phyloP scores from a whole-genome alignment of 2,329 filamentous ascomycete genomes.

The Ophiostoma ips region DNA sequence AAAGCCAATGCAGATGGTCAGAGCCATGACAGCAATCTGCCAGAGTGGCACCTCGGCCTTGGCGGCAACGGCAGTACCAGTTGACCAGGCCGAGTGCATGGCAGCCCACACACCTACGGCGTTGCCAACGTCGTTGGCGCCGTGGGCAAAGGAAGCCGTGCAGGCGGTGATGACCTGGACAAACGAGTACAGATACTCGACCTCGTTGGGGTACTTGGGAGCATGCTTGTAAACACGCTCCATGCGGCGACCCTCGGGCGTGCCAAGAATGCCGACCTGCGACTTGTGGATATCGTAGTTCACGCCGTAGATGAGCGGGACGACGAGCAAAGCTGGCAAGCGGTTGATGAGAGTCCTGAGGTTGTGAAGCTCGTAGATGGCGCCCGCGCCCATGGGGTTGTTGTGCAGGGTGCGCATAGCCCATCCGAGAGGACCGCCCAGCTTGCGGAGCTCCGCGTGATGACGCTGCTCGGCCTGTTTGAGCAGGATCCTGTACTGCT shows the following conservation, averaged over 20 bases:
- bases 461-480: conserved; percentile 43
- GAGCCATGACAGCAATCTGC: conserved; percentile 58
- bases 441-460: conserved; percentile 48
- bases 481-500: conserved; percentile 48
- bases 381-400: conserved; percentile 58
- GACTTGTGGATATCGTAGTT: conserved; percentile 74
- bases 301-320: conserved; percentile 54
- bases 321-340: conserved; percentile 52
- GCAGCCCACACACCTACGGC: conserved; percentile 56
- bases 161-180: conserved; percentile 54
- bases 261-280: conserved; percentile 55
- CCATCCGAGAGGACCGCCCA: conserved; percentile 61
- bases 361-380: conserved; percentile 64
- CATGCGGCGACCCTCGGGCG: conserved; percentile 62
- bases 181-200: conserved; percentile 56
- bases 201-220: conserved; percentile 53
- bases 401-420: conserved; percentile 64
- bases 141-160: conserved; percentile 62
- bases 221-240: conserved; percentile 50
- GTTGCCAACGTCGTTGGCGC: conserved; percentile 65
- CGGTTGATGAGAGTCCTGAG: conserved; percentile 48
- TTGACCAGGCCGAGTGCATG: conserved; percentile 54
- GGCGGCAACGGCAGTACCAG: conserved; percentile 42
- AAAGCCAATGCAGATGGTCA: conserved; percentile 51
- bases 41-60: conserved; percentile 58